Percentiles rank a stretch among this genome's conserved stretches.
Evolutionary conservation across 2,329 filamentous ascomycete genomes (phyloP).

Genomic region (Trichoderma asperellum): DNA sequence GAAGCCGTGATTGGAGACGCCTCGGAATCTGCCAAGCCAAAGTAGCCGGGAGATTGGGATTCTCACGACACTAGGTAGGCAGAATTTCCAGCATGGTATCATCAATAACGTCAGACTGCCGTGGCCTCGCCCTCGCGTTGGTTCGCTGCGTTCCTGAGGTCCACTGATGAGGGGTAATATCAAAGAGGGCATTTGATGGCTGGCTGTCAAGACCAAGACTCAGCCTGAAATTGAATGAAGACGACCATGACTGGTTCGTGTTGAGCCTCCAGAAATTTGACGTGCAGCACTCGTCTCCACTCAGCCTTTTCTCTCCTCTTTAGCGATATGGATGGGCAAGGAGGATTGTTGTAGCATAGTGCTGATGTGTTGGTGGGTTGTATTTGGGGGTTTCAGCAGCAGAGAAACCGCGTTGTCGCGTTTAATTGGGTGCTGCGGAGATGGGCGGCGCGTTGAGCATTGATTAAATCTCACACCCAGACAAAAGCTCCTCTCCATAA

Average conservation of each 20-base stretch:
- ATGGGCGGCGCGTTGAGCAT: constrained; percentile 20
- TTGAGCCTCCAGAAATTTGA: constrained; percentile 3
- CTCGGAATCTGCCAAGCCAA: neutral
- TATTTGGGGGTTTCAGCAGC: constrained; percentile 20
- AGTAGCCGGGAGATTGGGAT: constrained; percentile 13
- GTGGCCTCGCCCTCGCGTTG: constrained; percentile 2
- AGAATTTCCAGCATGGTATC: constrained; percentile 2
- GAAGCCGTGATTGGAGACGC: neutral
- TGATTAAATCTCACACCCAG: constrained; percentile 20
- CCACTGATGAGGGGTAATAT: constrained; percentile 20
- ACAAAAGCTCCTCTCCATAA: neutral
- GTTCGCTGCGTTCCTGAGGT: constrained; percentile 22
- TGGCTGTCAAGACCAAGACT: neutral
- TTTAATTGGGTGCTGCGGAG: constrained; percentile 24
- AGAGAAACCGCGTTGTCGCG: constrained; percentile 22
- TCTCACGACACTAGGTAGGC: neutral
- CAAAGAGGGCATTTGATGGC: neutral
- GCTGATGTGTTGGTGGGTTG: constrained; percentile 23
- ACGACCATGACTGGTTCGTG: neutral
- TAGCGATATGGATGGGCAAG: neutral
- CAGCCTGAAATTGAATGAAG: neutral
- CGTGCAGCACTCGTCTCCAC: neutral
- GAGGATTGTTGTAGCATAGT: neutral
- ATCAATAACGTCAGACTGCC: constrained; percentile 20
- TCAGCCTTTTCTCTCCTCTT: neutral